Conservation (phyloP, 441 rosid genomes). For the Arabidopsis lyrata region DNA sequence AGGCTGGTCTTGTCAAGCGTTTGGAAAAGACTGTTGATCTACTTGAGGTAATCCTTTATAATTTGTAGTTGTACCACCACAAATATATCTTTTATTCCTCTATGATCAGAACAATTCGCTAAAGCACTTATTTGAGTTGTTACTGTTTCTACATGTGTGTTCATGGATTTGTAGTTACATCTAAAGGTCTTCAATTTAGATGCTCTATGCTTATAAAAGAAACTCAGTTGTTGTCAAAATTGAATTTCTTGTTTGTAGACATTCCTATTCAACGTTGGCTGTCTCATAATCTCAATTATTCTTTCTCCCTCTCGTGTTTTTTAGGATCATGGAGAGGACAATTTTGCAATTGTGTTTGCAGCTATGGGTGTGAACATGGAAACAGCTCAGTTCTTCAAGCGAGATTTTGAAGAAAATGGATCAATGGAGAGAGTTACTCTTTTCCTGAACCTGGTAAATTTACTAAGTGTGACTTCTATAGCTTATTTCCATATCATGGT, state of each 20-base stretch:
- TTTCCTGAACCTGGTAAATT: slow-evolving; percentile 87
- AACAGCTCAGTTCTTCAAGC: slow-evolving; percentile 98
- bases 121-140: background rate
- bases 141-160: background rate
- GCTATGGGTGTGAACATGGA: slow-evolving; percentile 99
- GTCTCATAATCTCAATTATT: background rate
- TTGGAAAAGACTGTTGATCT: slow-evolving; percentile 83
- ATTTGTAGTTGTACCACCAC: background rate
- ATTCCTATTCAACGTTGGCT: background rate
- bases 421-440: slow-evolving; percentile 99
- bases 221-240: background rate
- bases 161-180: background rate
- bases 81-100: background rate
- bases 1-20: slow-evolving; percentile 98
- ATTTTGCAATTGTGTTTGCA: slow-evolving; percentile 98
- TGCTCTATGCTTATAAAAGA: background rate
- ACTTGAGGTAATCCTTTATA: slow-evolving; percentile 52
- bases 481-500: background rate
- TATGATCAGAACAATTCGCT: background rate
- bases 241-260: background rate
- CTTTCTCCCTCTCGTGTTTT: slow-evolving; percentile 5
- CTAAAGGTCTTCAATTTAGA: background rate
- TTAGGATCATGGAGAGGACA: slow-evolving; percentile 92
- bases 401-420: slow-evolving; percentile 99
- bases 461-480: background rate